Evolutionary conservation across 208 protist genomes (phyloP), one percentile per base, ranked within the genome.

Genomic region (Trypanosoma rangeli): DNA sequence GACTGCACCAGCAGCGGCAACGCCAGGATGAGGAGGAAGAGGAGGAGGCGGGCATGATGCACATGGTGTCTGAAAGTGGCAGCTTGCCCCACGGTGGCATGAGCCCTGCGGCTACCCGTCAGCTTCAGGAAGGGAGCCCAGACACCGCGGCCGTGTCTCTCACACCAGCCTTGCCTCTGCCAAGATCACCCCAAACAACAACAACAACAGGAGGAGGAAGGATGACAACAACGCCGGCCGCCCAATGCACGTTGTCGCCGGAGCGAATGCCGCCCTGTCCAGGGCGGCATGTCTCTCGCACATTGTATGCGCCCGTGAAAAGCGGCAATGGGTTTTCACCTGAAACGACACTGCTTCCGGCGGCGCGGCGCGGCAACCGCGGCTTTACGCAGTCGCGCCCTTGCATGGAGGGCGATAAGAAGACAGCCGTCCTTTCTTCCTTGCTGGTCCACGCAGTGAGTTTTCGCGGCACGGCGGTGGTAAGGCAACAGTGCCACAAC

Each of bases 401-500:
- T 31, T 20, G 50, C 1, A 55, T 18, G 3, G 44, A 63, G 9
- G 37, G 24, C 39, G 65, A 54, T 50, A 42, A 28, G 22, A 52
- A 63, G 26, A 18, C 29, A n/a, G n/a, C 56, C 9, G 1, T 70
- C n/a, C 55, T 63, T 18, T 54, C 65, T 28, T 24, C 65, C 0
- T 26, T 70, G 8, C 65, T 62, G 15, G 39, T 70, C 24, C 54
- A 55, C 46, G 37, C 54, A 10, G 22, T 44, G 42, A 70, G 39
- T 31, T 53, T 12, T 53, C 39, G 56, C 37, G 56, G 61, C 39
- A 26, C 31, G 15, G 22, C 18, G 10, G 15, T 55, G 3, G 24
- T 42, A 10, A 39, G 33, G 26, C 65, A 63, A 28, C 65, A 70
- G 42, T 70, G 65, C 44, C 65, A 70, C 46, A 70, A 70, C 49